Evolutionary conservation across 257 asterid species (phyloP).

Genomic region (Solanum sejunctum): DNA sequence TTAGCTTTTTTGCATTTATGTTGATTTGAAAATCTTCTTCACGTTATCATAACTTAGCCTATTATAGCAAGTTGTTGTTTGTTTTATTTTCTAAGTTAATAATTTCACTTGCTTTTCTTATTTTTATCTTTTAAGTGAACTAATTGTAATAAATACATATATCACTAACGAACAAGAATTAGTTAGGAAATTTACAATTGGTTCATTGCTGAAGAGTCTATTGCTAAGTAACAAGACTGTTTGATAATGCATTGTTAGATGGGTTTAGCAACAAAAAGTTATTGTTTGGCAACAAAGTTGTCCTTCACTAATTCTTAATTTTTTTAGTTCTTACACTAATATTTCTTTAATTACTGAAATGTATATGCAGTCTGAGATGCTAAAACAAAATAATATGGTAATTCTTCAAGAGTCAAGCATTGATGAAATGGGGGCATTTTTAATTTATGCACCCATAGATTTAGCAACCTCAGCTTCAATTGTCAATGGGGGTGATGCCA

Average conservation of each 20-base stretch:
- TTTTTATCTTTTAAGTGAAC: not conserved
- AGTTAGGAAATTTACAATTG: not conserved
- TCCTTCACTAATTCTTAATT: not conserved
- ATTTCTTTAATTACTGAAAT: not conserved
- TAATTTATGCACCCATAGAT: constrained; percentile 42
- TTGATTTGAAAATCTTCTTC: too few relatives aligned
- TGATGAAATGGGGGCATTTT: constrained; percentile 29
- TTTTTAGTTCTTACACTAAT: not conserved
- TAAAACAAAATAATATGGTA: constrained; percentile 29
- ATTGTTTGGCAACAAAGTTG: not conserved
- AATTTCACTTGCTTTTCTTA: not conserved
- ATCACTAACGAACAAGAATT: not conserved
- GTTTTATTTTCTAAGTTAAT: not conserved
- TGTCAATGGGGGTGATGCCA: constrained; percentile 26
- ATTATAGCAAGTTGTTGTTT: too few relatives aligned
- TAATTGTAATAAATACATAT: not conserved
- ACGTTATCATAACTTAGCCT: too few relatives aligned
- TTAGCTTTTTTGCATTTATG: too few relatives aligned
- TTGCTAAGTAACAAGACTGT: not conserved
- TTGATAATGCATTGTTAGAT: not conserved
- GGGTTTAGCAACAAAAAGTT: not conserved
- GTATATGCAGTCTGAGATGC: constrained; percentile 25
- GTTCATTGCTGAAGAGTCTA: too few relatives aligned
- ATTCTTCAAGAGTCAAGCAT: constrained; percentile 57
- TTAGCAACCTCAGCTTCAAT: constrained; percentile 9